Evolutionary conservation across 2,329 filamentous ascomycete species (phyloP), one percentile per base, ranked within the genome.

Genomic region (Aureobasidium sp.): DNA sequence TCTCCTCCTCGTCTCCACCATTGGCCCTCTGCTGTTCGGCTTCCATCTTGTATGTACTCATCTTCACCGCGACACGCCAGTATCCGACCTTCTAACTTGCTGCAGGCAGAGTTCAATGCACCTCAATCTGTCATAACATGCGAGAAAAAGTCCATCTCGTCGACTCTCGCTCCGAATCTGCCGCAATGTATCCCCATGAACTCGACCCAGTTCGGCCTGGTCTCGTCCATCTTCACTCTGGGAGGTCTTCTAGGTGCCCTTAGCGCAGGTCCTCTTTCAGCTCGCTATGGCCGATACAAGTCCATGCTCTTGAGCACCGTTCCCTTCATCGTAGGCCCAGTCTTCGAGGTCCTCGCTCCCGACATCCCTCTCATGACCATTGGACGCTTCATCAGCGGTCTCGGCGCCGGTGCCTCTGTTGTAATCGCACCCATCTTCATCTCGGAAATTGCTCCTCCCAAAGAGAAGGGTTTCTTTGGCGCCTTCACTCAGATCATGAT

Each of bases 381-480:
- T 17, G 94, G 93, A 5, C 84, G 94, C 25, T 78, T 96, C 25
- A 72, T 97, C 15, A 87, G 89, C 9, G 94, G 94, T 12, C 72
- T 96, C 1, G 92, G 90, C 7, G 91, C 91, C 6, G 94, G 94
- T 25, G 90, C 91, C 2, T 85, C 91, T 1, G 93, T 94, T 2
- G 94, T 99, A 22, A 90, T 97, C 39, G 91, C 95, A 2, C 94
- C 94, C 0, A 84, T 99, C 22, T 99, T 96, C 78, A 91, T 99
- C 68, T 92, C 91, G 49, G 94, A 99, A 75, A 84, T 97, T 29
- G 87, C 92, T 0, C 94, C 93, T 4, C 85, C 85, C 0, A 77
- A 80, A 31, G 68, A 71, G 65, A 73, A 72, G 64, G 73, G 73
- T n/a, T 85, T 96, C 65, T 97, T 96, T 68, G 85, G 85, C 12